Conservation (phyloP, 2,329 filamentous ascomycete genomes). For the Pseudopithomyces chartarum region DNA sequence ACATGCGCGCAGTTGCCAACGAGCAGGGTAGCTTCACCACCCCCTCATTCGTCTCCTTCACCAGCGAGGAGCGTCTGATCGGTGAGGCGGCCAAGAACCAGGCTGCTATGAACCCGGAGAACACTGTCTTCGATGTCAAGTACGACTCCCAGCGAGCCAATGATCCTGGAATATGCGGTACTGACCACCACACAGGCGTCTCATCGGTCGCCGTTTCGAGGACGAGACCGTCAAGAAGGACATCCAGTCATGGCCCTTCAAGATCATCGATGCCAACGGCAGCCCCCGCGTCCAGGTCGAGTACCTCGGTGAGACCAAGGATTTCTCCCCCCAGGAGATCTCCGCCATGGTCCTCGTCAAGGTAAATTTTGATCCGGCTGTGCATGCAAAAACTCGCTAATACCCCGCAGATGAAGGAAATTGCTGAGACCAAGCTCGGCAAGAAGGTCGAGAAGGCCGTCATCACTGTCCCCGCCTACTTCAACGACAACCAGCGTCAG, state of each 20-base stretch:
- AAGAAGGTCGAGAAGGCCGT: constrained; percentile 99
- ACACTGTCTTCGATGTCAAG: constrained; percentile 99
- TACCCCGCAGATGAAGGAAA: constrained; percentile 87
- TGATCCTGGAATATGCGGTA: constrained; percentile 1
- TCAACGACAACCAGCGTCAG: constrained; percentile 99
- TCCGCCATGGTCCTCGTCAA: constrained; percentile 98
- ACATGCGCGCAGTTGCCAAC: constrained; percentile 74
- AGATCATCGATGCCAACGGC: constrained; percentile 87
- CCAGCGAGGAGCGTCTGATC: constrained; percentile 96
- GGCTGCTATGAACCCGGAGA: constrained; percentile 97
- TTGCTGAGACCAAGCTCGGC: constrained; percentile 96
- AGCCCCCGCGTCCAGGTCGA: constrained; percentile 93
- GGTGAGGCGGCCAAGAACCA: constrained; percentile 99
- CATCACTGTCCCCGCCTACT: constrained; percentile 98
- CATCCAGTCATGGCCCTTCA: constrained; percentile 99
- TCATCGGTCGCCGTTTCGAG: constrained; percentile 94
- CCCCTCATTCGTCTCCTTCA: constrained; percentile 99
- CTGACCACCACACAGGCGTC: constrained; percentile 68
- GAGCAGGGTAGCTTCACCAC: constrained; percentile 99
- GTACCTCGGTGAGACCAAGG: constrained; percentile 93
- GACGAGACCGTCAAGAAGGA: constrained; percentile 99
- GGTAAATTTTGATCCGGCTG: constrained; percentile 57
- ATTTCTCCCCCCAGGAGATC: constrained; percentile 97
- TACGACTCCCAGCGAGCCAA: constrained; percentile 46
- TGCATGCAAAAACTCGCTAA: constrained; percentile 20